phyloP scores from a whole-genome alignment of 805 yeast species.

The Komagataella pseudopastoris region DNA sequence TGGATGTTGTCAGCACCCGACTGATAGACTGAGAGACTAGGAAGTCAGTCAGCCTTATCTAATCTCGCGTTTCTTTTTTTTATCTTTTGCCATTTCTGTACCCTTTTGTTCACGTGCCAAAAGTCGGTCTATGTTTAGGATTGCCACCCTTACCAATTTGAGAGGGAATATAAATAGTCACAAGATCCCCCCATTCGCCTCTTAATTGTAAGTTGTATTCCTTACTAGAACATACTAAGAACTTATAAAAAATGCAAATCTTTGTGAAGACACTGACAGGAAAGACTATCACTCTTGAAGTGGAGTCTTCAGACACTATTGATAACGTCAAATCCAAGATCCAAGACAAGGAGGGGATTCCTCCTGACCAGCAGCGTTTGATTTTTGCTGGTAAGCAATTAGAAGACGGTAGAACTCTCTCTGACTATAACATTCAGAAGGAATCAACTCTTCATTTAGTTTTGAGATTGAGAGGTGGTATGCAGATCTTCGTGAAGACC shows the following conservation, averaged over 20 bases:
- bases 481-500: constrained; percentile 70
- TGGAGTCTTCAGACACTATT: constrained; percentile 29
- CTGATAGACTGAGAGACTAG: background rate
- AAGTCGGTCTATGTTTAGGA: background rate
- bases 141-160: background rate
- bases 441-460: constrained; percentile 24
- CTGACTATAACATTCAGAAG: constrained; percentile 52
- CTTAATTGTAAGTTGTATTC: background rate
- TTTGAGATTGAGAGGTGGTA: constrained; percentile 28
- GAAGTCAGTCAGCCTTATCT: background rate
- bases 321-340: constrained; percentile 29
- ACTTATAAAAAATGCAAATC: constrained; percentile 29
- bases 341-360: constrained; percentile 28
- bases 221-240: background rate
- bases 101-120: background rate
- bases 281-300: constrained; percentile 94
- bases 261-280: constrained; percentile 80
- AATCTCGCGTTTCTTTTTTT: background rate
- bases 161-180: background rate
- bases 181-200: background rate
- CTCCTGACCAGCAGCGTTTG: constrained; percentile 27
- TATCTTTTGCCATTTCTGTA: background rate
- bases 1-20: background rate
- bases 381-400: constrained; percentile 30
- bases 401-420: constrained; percentile 75